Evolutionary conservation across 345 rosid genomes (phyloP), one percentile per base, ranked within the genome.

Genomic region (Trapa incisa): DNA sequence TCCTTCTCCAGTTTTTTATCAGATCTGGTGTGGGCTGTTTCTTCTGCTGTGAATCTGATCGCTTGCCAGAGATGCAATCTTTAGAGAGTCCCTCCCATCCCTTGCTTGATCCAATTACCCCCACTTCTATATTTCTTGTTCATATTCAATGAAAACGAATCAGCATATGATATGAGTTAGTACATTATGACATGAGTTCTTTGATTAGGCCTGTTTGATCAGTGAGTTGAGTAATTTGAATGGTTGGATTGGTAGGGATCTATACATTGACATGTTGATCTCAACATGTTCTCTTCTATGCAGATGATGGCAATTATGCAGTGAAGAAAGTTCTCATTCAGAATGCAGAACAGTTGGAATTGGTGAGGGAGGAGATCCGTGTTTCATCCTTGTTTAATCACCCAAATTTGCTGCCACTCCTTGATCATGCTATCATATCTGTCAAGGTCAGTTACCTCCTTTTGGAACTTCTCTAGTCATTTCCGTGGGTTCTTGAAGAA

Each of bases 301-400:
- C 78, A 91, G 97, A 75, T 68, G 93, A 89, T 83, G 96, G 97
- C 58, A 91, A 86, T 47, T 91, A 91, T 64, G 97, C 97, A 36
- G 83, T 91, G 89, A 91, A 91, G 89, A 91, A 91, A 80, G 97
- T 91, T 68, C 83, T 91, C 62, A 84, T 91, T 74, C 97, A 91
- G 76, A 91, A 80, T 65, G 79, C 76, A 73, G 94, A 89, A 81
- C 96, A 89, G 74, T 72, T 91, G 82, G 91, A 87, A 68, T 77
- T 89, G 83, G 97, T 91, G 38, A 74, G 91, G 41, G 94, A 91
- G 81, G 97, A 91, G 88, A 91, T 91, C 66, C 94, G 82, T 57
- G 94, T 89, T 38, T 91, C 97, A 1, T 87, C 97, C 61, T 68
- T 95, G 73, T 91, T 95, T 81, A 85, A 70, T 80, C 99, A 91